Evolutionary conservation across 192 early-diverging fungal genomes (phyloP).

Genomic region (Oehlia diaphana): DNA sequence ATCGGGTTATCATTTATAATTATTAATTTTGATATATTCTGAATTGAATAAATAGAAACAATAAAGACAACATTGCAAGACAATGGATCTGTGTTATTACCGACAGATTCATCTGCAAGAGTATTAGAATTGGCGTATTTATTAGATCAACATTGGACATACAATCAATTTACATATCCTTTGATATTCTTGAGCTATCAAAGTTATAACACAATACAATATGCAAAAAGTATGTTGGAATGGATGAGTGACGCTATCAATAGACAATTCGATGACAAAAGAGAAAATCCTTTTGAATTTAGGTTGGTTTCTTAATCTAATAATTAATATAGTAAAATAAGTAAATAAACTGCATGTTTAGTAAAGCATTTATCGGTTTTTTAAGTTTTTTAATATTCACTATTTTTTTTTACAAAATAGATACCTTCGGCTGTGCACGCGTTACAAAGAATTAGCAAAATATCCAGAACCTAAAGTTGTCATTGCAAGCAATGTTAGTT

Average conservation of each 20-base stretch:
- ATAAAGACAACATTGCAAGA: slow-evolving; percentile 60
- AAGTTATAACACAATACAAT: slow-evolving; percentile 72
- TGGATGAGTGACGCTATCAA: slow-evolving; percentile 93
- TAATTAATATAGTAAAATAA: neutral
- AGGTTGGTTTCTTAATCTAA: slow-evolving; percentile 4
- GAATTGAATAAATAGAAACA: slow-evolving; percentile 47
- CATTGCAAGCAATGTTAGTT: slow-evolving; percentile 73
- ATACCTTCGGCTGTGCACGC: slow-evolving; percentile 67
- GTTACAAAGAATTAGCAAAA: slow-evolving; percentile 66
- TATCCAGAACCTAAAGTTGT: slow-evolving; percentile 80
- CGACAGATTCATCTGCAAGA: slow-evolving; percentile 85
- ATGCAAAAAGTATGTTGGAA: slow-evolving; percentile 89
- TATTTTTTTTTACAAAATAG: slow-evolving; percentile 32
- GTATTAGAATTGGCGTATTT: slow-evolving; percentile 89
- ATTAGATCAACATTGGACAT: slow-evolving; percentile 85
- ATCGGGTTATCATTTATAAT: too few relatives aligned
- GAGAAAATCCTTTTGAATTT: slow-evolving; percentile 90
- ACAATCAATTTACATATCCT: slow-evolving; percentile 59
- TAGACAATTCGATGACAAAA: slow-evolving; percentile 64
- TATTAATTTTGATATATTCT: neutral
- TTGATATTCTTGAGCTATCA: slow-evolving; percentile 79
- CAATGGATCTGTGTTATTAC: slow-evolving; percentile 83
- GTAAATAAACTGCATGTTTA: neutral
- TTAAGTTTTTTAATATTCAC: neutral
- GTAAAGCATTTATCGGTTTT: too few relatives aligned